Conservation (phyloP, 805 yeast genomes). For the Tetrapisispora arboricola region DNA sequence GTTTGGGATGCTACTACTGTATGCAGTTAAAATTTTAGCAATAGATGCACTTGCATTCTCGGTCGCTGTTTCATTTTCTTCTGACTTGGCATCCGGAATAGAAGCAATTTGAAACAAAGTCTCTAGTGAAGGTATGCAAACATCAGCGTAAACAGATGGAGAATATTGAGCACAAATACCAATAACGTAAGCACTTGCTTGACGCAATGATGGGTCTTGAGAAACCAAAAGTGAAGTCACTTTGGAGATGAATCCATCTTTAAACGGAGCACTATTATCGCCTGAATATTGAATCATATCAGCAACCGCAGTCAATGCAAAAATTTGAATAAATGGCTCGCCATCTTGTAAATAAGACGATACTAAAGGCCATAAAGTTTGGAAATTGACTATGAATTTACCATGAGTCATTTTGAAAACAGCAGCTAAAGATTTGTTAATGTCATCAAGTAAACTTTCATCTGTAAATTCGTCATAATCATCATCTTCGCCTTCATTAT, state of each 20-base stretch:
- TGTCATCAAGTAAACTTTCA: conserved; percentile 81
- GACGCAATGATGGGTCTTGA: conserved; percentile 65
- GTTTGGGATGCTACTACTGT: conserved; percentile 49
- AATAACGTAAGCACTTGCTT: conserved; percentile 73
- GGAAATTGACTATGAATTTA: conserved; percentile 55
- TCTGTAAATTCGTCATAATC: conserved; percentile 79
- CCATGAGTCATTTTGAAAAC: conserved; percentile 55
- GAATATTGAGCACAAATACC: conserved; percentile 85
- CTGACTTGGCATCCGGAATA: conserved; percentile 75
- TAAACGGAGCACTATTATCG: conserved; percentile 49
- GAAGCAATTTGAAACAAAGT: conserved; percentile 62
- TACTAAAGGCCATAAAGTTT: conserved; percentile 51
- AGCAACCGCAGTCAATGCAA: conserved; percentile 71
- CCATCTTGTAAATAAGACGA: conserved; percentile 51
- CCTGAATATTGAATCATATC: conserved; percentile 79
- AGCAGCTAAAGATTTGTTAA: conserved; percentile 62
- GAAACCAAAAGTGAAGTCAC: conserved; percentile 59
- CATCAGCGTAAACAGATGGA: conserved; percentile 49
- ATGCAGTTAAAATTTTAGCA: conserved; percentile 67
- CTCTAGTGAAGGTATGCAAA: conserved; percentile 60
- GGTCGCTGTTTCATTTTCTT: conserved; percentile 76
- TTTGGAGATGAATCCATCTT: conserved; percentile 52
- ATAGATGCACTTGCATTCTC: conserved; percentile 78
- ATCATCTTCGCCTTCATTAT: conserved; percentile 75
- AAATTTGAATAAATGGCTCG: conserved; percentile 56